A percentile compares a stretch with the other conserved stretches of the same genome.
Conservation (phyloP, 805 yeast species). For the Ogataea trehalophila region DNA sequence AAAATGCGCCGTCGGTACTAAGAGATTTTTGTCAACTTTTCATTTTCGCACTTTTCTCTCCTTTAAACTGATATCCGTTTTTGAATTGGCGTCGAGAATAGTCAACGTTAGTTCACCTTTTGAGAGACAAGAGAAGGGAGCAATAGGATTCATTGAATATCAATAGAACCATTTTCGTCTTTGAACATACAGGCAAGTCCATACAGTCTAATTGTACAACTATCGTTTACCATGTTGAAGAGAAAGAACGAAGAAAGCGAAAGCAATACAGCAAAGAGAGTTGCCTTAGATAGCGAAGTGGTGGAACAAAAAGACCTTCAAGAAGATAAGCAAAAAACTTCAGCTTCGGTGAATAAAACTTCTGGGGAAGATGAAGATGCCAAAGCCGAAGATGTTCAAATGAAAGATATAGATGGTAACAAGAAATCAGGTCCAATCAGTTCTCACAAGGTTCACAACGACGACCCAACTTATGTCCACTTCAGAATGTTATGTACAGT, state of each 20-base stretch:
- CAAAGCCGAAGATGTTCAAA: constrained; percentile 2
- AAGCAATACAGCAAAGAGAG: constrained; percentile 56
- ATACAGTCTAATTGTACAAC: not conserved
- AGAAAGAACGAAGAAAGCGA: constrained; percentile 65
- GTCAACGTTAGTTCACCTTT: too few species aligned
- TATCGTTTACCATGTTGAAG: constrained; percentile 37
- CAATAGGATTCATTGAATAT: too few species aligned
- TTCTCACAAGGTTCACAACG: constrained; percentile 25
- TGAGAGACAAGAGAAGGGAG: too few species aligned
- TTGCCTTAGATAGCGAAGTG: constrained; percentile 64
- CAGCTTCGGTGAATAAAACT: constrained; percentile 29
- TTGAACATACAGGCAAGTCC: too few species aligned
- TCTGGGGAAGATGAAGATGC: constrained; percentile 4
- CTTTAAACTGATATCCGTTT: too few species aligned
- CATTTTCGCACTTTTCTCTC: too few species aligned
- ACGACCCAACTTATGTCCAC: constrained; percentile 58
- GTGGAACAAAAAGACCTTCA: constrained; percentile 38
- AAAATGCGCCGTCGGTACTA: too few species aligned
- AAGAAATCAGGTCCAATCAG: constrained; percentile 17
- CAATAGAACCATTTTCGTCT: too few species aligned
- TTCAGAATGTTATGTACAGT: constrained; percentile 73
- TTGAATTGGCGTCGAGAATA: too few species aligned
- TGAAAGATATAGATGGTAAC: constrained; percentile 2
- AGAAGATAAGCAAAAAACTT: constrained; percentile 39
- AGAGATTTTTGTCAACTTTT: too few species aligned